Conservation (phyloP, 2,329 filamentous ascomycete species). For the Aureobasidium sp. region DNA sequence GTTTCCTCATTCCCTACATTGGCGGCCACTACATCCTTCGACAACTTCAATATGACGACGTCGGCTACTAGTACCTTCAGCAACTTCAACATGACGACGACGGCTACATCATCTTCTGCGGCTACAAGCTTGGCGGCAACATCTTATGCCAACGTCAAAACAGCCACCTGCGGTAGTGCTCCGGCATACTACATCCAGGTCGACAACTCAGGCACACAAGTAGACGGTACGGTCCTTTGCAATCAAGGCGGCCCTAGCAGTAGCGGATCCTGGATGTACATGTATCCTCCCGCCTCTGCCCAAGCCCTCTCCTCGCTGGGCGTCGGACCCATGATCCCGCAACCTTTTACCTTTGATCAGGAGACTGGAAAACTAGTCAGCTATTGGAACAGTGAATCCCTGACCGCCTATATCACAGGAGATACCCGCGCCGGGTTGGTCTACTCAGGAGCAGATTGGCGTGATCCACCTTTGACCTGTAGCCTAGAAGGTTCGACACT, state of each 20-base stretch:
- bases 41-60: too few relatives aligned
- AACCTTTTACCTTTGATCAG: not conserved
- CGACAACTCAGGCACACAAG: not conserved
- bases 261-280: not conserved
- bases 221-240: not conserved
- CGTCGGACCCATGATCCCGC: not conserved
- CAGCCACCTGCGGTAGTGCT: not conserved
- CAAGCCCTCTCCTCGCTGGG: not conserved
- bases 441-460: not conserved
- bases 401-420: not conserved
- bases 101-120: too few relatives aligned
- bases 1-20: too few relatives aligned
- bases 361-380: not conserved
- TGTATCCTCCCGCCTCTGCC: not conserved
- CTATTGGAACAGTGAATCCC: not conserved
- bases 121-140: not conserved
- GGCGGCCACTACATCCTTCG: too few relatives aligned
- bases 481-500: not conserved
- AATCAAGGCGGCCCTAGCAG: not conserved
- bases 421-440: not conserved
- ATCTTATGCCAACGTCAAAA: not conserved
- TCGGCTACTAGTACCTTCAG: too few relatives aligned
- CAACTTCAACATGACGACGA: too few relatives aligned
- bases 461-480: not conserved
- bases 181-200: not conserved